Percentiles rank a stretch among this genome's conserved stretches.
Evolutionary conservation across 2,329 filamentous ascomycete genomes (phyloP).

Genomic region (Aphanocladium album): DNA sequence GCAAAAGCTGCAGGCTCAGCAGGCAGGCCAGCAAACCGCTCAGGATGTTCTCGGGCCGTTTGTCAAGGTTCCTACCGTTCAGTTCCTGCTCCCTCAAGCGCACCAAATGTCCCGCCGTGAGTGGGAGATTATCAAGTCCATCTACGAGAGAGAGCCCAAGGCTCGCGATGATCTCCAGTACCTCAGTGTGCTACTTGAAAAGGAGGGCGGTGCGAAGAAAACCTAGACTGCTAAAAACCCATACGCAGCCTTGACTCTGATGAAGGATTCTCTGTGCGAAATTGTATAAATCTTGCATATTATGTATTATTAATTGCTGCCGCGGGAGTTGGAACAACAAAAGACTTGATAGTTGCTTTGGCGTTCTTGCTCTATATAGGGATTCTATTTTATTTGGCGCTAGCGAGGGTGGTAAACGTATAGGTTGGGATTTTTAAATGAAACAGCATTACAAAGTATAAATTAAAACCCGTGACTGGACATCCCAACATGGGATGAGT

Average conservation of each 20-base stretch:
- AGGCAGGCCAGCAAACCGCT: constrained; percentile 52
- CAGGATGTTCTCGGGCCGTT: constrained; percentile 59
- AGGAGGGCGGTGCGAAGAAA: constrained; percentile 29
- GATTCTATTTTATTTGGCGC: background rate
- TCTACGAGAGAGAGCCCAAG: constrained; percentile 61
- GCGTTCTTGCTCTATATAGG: background rate
- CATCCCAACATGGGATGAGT: too few species aligned
- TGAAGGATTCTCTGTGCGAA: background rate
- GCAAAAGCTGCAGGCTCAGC: constrained; percentile 38
- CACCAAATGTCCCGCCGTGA: constrained; percentile 65
- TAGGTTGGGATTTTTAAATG: background rate
- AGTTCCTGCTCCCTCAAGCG: constrained; percentile 65
- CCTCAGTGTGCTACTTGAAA: constrained; percentile 51
- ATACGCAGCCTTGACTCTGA: too few species aligned
- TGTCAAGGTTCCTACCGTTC: constrained; percentile 59
- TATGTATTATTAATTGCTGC: background rate
- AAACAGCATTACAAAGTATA: background rate
- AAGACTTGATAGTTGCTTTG: background rate
- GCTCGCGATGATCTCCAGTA: constrained; percentile 58
- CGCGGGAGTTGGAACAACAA: background rate
- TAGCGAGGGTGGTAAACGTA: background rate
- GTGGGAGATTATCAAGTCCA: constrained; percentile 66
- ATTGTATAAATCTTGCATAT: background rate
- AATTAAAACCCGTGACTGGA: too few species aligned
- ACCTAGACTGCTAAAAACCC: background rate